A percentile compares a stretch with the other conserved stretches of the same genome.
Evolutionary conservation across 306 rosid genomes (phyloP).

Genomic region (Cucurbita pepo): DNA sequence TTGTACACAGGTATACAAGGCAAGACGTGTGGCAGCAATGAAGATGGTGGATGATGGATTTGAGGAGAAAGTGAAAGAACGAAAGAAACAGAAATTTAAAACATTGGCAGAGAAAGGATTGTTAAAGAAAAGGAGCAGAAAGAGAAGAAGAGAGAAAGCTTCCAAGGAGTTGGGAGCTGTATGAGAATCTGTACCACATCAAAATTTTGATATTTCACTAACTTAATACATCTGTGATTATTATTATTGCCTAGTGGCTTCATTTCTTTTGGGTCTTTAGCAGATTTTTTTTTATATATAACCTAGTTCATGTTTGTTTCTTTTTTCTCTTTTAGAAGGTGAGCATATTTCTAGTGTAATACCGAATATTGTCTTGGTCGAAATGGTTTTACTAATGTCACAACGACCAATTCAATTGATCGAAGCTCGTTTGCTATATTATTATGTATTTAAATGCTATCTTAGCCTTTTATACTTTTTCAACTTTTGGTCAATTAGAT

Average conservation of each 20-base stretch:
- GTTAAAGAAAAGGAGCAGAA: constrained; percentile 33
- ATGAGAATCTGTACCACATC: neutral
- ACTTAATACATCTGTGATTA: neutral
- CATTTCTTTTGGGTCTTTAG: neutral
- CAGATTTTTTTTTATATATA: no score
- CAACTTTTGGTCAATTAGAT: no score
- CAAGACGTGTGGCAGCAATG: constrained; percentile 59
- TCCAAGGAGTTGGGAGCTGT: neutral
- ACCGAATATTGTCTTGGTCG: no score
- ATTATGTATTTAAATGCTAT: no score
- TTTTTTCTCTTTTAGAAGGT: no score
- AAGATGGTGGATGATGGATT: constrained; percentile 77
- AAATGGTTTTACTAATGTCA: no score
- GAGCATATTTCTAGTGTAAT: no score
- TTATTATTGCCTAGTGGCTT: neutral
- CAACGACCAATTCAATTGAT: no score
- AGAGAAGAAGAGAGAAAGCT: constrained; percentile 28
- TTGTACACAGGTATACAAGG: constrained; percentile 28
- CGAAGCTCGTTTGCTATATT: no score
- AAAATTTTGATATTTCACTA: neutral
- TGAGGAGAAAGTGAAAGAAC: constrained; percentile 54
- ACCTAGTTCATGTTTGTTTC: no score
- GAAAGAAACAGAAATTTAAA: constrained; percentile 50
- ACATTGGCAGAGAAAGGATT: constrained; percentile 56
- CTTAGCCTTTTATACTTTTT: no score